Evolutionary conservation across 2,329 filamentous ascomycete genomes (phyloP).

Genomic region (Aspergillus texensis): DNA sequence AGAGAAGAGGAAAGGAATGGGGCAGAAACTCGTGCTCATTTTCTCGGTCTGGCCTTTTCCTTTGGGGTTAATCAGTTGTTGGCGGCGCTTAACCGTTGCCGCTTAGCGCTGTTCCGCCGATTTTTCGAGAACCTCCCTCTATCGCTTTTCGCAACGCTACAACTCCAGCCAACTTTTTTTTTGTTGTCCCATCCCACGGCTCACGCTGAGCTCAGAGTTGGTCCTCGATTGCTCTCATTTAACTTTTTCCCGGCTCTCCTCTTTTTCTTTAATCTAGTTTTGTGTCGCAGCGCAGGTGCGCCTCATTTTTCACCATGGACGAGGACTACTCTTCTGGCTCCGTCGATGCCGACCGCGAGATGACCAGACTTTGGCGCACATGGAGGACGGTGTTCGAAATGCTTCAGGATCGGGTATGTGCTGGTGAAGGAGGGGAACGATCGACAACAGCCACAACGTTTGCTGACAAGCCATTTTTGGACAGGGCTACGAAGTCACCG

Average conservation of each 20-base stretch:
- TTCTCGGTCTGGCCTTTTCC: constrained; percentile 25
- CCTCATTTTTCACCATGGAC: constrained; percentile 36
- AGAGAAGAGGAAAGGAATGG: constrained; percentile 15
- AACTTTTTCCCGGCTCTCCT: neutral
- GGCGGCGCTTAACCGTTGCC: constrained; percentile 26
- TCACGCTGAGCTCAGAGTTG: constrained; percentile 11
- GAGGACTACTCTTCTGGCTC: constrained; percentile 40
- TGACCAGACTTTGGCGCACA: constrained; percentile 83
- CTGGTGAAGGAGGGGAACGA: constrained; percentile 5
- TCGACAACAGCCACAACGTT: neutral
- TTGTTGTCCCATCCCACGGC: constrained; percentile 19
- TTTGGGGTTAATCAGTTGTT: constrained; percentile 10
- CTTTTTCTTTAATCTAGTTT: constrained; percentile 1
- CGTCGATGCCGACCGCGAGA: constrained; percentile 44
- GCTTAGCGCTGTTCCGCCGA: constrained; percentile 17
- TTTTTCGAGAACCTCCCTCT: constrained; percentile 31
- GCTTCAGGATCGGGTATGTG: constrained; percentile 80
- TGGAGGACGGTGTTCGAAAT: constrained; percentile 95
- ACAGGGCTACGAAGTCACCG: constrained; percentile 89
- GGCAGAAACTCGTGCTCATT: constrained; percentile 24
- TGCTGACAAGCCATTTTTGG: constrained; percentile 15
- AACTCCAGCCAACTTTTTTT: constrained; percentile 24
- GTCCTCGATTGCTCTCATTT: constrained; percentile 1
- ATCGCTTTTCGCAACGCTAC: constrained; percentile 9
- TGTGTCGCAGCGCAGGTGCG: constrained; percentile 13